These are phyloP conservation scores for Sphaerostilbella broomeana DNA, from an alignment of 2,329 filamentous ascomycete species.

Conservation along the genomic window DNA sequence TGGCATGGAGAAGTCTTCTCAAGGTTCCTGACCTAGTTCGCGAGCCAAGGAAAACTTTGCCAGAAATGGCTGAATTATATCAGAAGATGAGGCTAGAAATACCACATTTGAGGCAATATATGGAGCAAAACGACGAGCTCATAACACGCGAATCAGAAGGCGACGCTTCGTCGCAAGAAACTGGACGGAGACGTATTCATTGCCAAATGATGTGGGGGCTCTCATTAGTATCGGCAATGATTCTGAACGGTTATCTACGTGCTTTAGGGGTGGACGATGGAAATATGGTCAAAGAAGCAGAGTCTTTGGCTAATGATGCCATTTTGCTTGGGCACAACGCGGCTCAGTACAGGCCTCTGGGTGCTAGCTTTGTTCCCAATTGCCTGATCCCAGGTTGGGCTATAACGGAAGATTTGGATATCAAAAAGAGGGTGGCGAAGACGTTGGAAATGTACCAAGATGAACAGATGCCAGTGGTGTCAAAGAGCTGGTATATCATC, in stretches of 20 bases:
- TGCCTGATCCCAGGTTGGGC: constrained; percentile 22
- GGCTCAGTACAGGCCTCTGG: constrained; percentile 20
- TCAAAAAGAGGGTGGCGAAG: constrained; percentile 8
- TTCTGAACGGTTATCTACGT: constrained; percentile 19
- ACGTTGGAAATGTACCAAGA: constrained; percentile 17
- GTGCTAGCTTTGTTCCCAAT: constrained; percentile 22
- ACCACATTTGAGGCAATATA: constrained; percentile 5
- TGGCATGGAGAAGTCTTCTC: constrained; percentile 14
- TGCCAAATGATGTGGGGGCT: constrained; percentile 6
- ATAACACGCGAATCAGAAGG: too few relatives aligned
- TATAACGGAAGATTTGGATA: constrained; percentile 22
- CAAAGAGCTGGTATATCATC: constrained; percentile 10
- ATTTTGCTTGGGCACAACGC: constrained; percentile 19
- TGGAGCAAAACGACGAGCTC: background rate
- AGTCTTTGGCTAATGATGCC: constrained; percentile 18
- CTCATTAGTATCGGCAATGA: constrained; percentile 1
- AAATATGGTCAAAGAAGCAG: constrained; percentile 15
- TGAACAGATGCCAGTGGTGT: constrained; percentile 14
- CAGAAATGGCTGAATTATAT: constrained; percentile 17
- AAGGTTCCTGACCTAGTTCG: constrained; percentile 18
- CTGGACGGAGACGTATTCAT: constrained; percentile 5
- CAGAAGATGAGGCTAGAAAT: constrained; percentile 16
- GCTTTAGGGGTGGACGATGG: constrained; percentile 15
- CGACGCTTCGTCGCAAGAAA: constrained; percentile 3
- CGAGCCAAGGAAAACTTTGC: constrained; percentile 15